Evolutionary conservation across 2,329 filamentous ascomycete species (phyloP).

Genomic region (Macroventuria anomochaeta): DNA sequence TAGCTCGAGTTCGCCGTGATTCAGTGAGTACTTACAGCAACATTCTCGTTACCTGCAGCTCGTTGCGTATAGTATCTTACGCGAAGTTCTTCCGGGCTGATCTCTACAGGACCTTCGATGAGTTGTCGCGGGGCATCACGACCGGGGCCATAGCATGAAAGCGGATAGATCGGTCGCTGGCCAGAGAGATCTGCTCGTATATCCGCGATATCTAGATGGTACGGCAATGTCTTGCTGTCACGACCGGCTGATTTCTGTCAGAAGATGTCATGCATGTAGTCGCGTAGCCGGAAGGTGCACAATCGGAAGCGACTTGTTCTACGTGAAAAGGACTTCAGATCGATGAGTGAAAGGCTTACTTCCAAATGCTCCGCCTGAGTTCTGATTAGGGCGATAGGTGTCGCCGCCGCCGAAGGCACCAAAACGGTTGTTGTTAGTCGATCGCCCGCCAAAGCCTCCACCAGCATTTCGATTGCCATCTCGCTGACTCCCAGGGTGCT

Average conservation of each 20-base stretch:
- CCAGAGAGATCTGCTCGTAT: conserved; percentile 65
- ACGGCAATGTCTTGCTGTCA: conserved; percentile 30
- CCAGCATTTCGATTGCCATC: conserved; percentile 30
- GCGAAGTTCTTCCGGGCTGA: conserved; percentile 87
- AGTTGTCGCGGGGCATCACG: conserved; percentile 79
- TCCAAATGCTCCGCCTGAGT: conserved; percentile 44
- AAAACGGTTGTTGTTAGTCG: conserved; percentile 58
- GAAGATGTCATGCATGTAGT: neutral
- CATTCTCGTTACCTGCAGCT: conserved; percentile 64
- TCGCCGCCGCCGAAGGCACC: conserved; percentile 54
- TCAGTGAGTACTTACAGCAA: conserved; percentile 53
- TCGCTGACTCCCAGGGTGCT: conserved; percentile 60
- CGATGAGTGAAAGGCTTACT: conserved; percentile 42
- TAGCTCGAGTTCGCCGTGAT: conserved; percentile 7
- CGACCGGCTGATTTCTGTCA: conserved; percentile 22
- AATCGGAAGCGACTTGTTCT: neutral
- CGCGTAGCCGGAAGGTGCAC: neutral
- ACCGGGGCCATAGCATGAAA: conserved; percentile 85
- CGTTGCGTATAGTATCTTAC: conserved; percentile 71
- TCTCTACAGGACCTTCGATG: conserved; percentile 82
- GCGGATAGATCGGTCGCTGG: conserved; percentile 81
- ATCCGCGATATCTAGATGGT: conserved; percentile 36
- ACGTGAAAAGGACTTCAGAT: neutral
- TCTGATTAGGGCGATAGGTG: conserved; percentile 41
- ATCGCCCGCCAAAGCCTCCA: conserved; percentile 35